A percentile compares a stretch with the other conserved stretches of the same genome.
Conservation (phyloP, 2,329 filamentous ascomycete genomes). For the Ophiostoma himal-ulmi region DNA sequence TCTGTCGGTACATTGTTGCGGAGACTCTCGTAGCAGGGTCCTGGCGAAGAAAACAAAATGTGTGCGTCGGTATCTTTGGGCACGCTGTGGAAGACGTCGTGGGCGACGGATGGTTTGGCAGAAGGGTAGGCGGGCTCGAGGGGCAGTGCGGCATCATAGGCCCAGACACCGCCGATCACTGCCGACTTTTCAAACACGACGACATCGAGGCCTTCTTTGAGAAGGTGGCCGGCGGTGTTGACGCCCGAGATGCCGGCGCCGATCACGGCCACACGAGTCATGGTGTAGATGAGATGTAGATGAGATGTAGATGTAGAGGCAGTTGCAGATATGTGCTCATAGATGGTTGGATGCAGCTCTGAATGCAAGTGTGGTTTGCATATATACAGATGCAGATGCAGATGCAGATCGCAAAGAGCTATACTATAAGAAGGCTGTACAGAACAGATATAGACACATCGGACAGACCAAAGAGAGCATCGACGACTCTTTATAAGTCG, state of each 20-base stretch:
- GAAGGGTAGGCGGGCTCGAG: constrained; percentile 34
- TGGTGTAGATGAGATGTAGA: background rate
- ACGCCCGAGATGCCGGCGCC: constrained; percentile 40
- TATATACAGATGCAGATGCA: too few species aligned
- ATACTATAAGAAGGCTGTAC: background rate
- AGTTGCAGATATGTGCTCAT: too few species aligned
- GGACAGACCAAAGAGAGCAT: background rate
- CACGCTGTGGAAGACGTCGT: constrained; percentile 33
- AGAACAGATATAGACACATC: background rate
- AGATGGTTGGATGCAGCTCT: too few species aligned
- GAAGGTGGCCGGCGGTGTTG: constrained; percentile 35
- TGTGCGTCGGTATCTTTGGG: constrained; percentile 39
- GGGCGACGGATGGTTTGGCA: constrained; percentile 30
- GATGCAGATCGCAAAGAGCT: background rate
- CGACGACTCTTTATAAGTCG: background rate
- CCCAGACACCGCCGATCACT: constrained; percentile 37
- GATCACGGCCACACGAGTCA: constrained; percentile 34
- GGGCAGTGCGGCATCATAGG: constrained; percentile 32
- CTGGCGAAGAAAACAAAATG: constrained; percentile 23
- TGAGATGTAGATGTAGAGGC: background rate
- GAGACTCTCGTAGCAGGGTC: constrained; percentile 51
- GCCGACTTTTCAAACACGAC: constrained; percentile 37
- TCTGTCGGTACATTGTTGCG: constrained; percentile 71
- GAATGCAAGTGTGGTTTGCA: too few species aligned
- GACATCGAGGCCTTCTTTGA: constrained; percentile 34